Conservation (phyloP, 257 asterid species). For the Solanum pennellii region DNA sequence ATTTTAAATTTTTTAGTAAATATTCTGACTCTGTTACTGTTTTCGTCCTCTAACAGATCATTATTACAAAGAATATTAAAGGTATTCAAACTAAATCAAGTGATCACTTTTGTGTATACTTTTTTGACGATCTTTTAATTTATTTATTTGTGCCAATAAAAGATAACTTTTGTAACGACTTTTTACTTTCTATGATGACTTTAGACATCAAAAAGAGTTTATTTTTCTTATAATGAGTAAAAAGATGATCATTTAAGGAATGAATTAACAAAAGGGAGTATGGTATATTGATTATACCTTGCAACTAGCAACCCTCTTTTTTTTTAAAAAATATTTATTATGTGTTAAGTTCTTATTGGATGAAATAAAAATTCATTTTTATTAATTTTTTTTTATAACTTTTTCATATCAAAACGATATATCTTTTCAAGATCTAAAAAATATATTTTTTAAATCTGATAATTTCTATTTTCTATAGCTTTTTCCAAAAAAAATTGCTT, state of each 20-base stretch:
- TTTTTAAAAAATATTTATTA: too few relatives aligned
- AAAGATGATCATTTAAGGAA: background rate
- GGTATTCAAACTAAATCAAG: background rate
- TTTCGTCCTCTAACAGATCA: background rate
- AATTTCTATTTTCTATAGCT: too few relatives aligned
- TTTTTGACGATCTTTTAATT: background rate
- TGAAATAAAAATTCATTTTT: too few relatives aligned
- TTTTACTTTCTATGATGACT: background rate
- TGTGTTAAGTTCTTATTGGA: too few relatives aligned
- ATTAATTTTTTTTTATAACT: too few relatives aligned
- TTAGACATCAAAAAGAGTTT: background rate
- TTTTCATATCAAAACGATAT: too few relatives aligned
- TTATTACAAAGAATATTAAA: background rate
- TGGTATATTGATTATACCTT: background rate
- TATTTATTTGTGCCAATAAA: background rate
- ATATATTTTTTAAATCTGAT: too few relatives aligned
- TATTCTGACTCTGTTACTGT: accelerated
- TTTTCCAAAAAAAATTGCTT: too few relatives aligned
- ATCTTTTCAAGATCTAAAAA: too few relatives aligned
- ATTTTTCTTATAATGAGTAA: background rate
- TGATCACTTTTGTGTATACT: background rate
- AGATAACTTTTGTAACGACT: background rate
- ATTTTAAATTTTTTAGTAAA: background rate
- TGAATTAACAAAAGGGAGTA: background rate
- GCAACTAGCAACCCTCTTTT: too few relatives aligned